Evolutionary conservation across 2,329 filamentous ascomycete genomes (phyloP).

Genomic region (Piedraia hortae): DNA sequence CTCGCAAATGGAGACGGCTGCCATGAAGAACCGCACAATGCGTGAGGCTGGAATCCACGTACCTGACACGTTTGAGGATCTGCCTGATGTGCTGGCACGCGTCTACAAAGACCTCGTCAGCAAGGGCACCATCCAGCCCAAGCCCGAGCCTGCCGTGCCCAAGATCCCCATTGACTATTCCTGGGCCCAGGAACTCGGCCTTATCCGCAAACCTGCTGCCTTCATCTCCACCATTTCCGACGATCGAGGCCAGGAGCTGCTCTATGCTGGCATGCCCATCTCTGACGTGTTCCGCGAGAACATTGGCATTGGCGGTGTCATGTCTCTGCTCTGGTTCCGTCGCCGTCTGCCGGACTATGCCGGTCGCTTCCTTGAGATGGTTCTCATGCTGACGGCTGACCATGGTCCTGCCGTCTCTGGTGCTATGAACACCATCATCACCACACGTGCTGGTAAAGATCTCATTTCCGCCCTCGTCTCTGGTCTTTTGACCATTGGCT

Average conservation of each 20-base stretch:
- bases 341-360: constrained; percentile 86
- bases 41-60: constrained; percentile 81
- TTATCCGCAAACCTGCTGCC: constrained; percentile 96
- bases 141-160: constrained; percentile 70
- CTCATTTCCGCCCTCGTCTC: constrained; percentile 84
- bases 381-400: constrained; percentile 97
- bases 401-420: constrained; percentile 96
- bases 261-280: constrained; percentile 98
- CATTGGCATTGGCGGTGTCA: constrained; percentile 97
- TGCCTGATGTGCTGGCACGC: constrained; percentile 45
- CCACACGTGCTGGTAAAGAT: constrained; percentile 95
- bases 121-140: constrained; percentile 59
- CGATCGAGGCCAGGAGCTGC: constrained; percentile 95
- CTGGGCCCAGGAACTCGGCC: constrained; percentile 96
- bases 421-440: constrained; percentile 99
- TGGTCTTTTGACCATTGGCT: constrained; percentile 93
- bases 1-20: constrained; percentile 93
- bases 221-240: constrained; percentile 99
- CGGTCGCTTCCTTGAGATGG: constrained; percentile 99
- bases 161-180: constrained; percentile 99
- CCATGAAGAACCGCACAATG: constrained; percentile 93
- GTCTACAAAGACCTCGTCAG: constrained; percentile 79
- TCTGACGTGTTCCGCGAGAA: constrained; percentile 99
- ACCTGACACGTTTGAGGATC: constrained; percentile 87
- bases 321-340: constrained; percentile 99